Base-by-base conservation (phyloP, 176 grass and related monocot species). In the Tillandsia leiboldiana region DNA sequence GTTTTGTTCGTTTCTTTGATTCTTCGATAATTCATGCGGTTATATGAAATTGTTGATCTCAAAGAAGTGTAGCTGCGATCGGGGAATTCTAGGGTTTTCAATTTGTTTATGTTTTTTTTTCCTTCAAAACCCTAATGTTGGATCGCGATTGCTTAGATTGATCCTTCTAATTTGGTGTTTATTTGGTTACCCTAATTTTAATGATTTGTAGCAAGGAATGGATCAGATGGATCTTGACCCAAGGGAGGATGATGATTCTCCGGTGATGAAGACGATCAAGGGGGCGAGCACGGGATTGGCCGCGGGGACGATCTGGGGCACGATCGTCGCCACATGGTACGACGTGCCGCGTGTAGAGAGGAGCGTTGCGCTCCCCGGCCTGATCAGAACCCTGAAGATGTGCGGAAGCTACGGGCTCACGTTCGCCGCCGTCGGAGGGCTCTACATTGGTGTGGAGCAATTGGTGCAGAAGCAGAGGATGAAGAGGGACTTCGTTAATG, bases 341-440 rank as follows among this genome's bases (percentile, higher is more conserved):
- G 95, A 99, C 75, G 95, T 99, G 82, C 95, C 94, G 17, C 84
- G 95, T 18, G 95, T 99, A 9, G 95, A 99, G 84, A 89, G 90
- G 76, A 83, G 84, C 15, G 82, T 99, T 49, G 95, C 90, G 48
- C 95, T 99, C 3, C 95, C 95, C 14, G 95, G 95, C 11, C 68
- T 99, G 77, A 68, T 99, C 51, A 83, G 90, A 52, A 99, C 95
- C 14, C 80, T 99, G 78, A 99, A 86, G 86, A 86, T 99, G 87
- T 99, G 95, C 67, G 87, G 95, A 12, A 93, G 70, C 75, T 93
- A 84, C 42, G 95, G 95, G 53, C 79, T 80, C 49, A 90, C 95
- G 10, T 99, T 94, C 77, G 95, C 87, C 10, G 87, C 95, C 51
- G 70, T 99, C 51, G 95, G 95, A 1, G 95, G 95, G 12, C 77